A percentile compares a stretch with the other conserved stretches of the same genome.
phyloP scores from a whole-genome alignment of 75 land plant genomes.

The Cryptomeria japonica region DNA sequence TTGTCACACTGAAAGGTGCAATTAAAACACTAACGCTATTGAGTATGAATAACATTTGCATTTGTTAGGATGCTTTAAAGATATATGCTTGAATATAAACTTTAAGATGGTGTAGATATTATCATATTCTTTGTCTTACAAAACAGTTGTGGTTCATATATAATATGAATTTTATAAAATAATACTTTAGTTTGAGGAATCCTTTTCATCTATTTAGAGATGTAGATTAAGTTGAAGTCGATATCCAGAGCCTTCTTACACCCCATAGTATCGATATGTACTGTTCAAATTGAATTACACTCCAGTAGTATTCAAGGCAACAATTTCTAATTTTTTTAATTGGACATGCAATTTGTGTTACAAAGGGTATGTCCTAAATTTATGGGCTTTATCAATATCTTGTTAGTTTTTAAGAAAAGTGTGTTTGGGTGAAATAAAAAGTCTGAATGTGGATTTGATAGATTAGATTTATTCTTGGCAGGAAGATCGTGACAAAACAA shows the following conservation, averaged over 20 bases:
- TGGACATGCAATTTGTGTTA: background rate
- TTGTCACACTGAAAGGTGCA: no score
- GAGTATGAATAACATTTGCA: background rate
- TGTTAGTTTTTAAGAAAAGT: background rate
- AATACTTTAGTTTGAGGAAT: background rate
- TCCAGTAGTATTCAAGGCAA: background rate
- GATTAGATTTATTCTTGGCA: slow-evolving; percentile 23
- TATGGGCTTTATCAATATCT: background rate
- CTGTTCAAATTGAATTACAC: background rate
- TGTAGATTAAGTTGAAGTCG: background rate
- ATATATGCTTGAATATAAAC: background rate
- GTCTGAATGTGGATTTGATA: background rate
- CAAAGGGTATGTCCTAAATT: background rate
- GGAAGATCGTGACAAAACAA: slow-evolving; percentile 89
- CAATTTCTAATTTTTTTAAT: background rate
- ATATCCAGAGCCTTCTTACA: background rate
- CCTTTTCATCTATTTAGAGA: background rate
- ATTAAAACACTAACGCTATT: no score
- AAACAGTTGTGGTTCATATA: background rate
- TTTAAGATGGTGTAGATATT: background rate
- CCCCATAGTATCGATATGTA: background rate
- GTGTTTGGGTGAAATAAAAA: background rate
- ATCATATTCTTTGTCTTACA: background rate
- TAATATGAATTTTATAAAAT: background rate
- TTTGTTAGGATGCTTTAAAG: background rate